A percentile compares a stretch with the other conserved stretches of the same genome.
Conservation (phyloP, 352 stramenopile genomes). For the Aphanomyces stellatus region DNA sequence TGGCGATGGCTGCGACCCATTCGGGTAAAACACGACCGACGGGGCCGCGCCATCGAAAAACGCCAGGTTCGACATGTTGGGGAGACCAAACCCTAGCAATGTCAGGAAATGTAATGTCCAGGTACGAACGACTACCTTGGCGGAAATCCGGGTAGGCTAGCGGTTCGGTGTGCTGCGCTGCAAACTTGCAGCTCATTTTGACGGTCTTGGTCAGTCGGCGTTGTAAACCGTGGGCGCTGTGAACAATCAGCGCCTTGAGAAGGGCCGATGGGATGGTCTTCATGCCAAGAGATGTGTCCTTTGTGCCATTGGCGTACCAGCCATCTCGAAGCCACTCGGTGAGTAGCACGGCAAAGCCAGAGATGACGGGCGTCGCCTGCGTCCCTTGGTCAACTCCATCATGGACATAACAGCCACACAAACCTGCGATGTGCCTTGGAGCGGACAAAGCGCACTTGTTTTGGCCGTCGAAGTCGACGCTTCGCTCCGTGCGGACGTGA, state of each 20-base stretch:
- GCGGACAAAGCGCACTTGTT: constrained; percentile 46
- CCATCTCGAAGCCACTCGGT: constrained; percentile 73
- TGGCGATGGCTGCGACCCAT: not conserved
- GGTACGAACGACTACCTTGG: no score
- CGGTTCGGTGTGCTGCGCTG: constrained; percentile 26
- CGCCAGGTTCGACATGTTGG: constrained; percentile 71
- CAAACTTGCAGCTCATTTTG: constrained; percentile 32
- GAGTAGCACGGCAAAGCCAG: constrained; percentile 56
- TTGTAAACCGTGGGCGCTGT: constrained; percentile 52
- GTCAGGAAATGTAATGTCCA: not conserved
- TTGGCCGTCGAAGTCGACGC: constrained; percentile 42
- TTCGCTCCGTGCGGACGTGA: constrained; percentile 68
- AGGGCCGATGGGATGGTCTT: constrained; percentile 47
- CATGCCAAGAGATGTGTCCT: constrained; percentile 48
- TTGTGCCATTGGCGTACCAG: constrained; percentile 58
- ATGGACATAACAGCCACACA: not conserved
- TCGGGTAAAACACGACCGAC: constrained; percentile 7
- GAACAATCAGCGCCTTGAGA: constrained; percentile 73
- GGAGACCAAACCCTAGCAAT: constrained; percentile 53
- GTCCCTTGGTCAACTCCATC: not conserved
- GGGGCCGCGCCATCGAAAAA: not conserved
- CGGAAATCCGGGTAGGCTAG: constrained; percentile 64
- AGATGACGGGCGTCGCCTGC: constrained; percentile 52
- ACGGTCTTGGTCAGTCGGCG: constrained; percentile 33
- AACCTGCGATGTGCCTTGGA: constrained; percentile 66